Base-by-base conservation (phyloP, 371 early-diverging fungal genomes). In the Syncephalastrum contaminatum region DNA sequence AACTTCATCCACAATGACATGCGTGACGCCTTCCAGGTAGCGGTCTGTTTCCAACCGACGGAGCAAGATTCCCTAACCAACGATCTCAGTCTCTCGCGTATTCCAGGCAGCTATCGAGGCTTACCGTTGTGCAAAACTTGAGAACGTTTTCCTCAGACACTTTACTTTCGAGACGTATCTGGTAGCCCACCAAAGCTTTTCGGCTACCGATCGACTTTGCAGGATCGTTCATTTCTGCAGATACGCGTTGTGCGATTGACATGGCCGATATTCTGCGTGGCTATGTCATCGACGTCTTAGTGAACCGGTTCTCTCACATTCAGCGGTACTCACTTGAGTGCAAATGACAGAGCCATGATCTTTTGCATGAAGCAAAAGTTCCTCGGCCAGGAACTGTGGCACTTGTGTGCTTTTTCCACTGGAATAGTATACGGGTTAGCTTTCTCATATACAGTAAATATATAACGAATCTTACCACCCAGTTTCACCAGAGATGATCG, bases 241-340 rank as follows among this genome's bases (percentile, higher is more conserved):
- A 91, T 10, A 99, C 98, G 43, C 98, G 82, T 19, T 87, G 76
- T 0, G 97, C 95, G 45, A 99, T 90, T 27, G 92, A 88, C 52
- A 94, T 90, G 16, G 98, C 97, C 27, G 97, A 93, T 59, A 98
- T 91, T 55, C 98, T 84, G 46, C 98, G 81, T 4, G 99, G 99
- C 73, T 74, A 60, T 25, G 40, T 43, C 14, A 6, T 30, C 36
- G 2, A 30, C 10, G 12, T 7, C 10, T 30, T 30, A 30, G 36
- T 10, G 1, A 21, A 51, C 7, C 48, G 4, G 4, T 10, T 7
- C 41, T 4, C 8, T 13, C 6, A 16, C 0, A 24, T 15, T 51
- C 14, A 30, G 25, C 27, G 7, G n/a, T 7, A 70, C 20, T 48
- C 81, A 83, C 73, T 80, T 98, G 98, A 19, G 99, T 97, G 56